Percentiles rank a stretch among this genome's conserved stretches.
Evolutionary conservation across 1,284 basidiomycete species (phyloP).

Genomic region (Clitocybe nebularis): DNA sequence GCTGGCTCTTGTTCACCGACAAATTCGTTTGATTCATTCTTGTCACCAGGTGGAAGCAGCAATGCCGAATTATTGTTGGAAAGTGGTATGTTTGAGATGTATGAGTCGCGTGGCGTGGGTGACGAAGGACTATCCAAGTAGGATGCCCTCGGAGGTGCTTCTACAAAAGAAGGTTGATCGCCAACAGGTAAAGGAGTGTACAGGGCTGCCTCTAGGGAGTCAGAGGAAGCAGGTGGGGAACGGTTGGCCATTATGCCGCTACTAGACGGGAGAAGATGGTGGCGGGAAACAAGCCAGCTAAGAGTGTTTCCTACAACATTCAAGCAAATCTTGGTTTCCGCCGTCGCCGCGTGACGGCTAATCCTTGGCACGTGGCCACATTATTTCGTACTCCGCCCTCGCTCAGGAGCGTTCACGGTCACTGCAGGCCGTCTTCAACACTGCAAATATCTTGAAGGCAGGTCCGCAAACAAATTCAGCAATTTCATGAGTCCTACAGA

Average conservation of each 20-base stretch:
- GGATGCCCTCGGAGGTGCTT: constrained; percentile 24
- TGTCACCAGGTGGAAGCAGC: constrained; percentile 15
- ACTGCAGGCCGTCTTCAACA: too few species aligned
- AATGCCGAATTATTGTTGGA: constrained; percentile 15
- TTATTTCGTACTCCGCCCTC: not conserved
- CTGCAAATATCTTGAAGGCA: too few species aligned
- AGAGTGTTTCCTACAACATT: not conserved
- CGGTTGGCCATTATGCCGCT: constrained; percentile 22
- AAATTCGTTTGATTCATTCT: constrained; percentile 13
- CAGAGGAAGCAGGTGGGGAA: constrained; percentile 19
- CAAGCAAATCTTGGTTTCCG: not conserved
- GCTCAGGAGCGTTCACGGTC: not conserved
- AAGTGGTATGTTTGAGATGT: constrained; percentile 17
- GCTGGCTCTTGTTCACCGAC: constrained; percentile 6
- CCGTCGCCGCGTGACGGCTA: too few species aligned
- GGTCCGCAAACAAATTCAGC: too few species aligned
- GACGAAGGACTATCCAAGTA: constrained; percentile 22
- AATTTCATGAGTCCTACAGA: too few species aligned
- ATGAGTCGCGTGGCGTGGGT: constrained; percentile 24
- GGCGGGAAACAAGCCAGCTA: constrained; percentile 10
- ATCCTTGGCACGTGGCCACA: not conserved
- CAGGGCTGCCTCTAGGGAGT: constrained; percentile 17
- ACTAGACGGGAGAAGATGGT: constrained; percentile 13
- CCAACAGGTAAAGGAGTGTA: constrained; percentile 25
- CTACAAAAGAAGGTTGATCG: constrained; percentile 17